Percentiles rank a stretch among this genome's conserved stretches.
These are phyloP conservation scores for Pichia nakasei DNA, from an alignment of 805 yeast species.

Conservation along the genomic window DNA sequence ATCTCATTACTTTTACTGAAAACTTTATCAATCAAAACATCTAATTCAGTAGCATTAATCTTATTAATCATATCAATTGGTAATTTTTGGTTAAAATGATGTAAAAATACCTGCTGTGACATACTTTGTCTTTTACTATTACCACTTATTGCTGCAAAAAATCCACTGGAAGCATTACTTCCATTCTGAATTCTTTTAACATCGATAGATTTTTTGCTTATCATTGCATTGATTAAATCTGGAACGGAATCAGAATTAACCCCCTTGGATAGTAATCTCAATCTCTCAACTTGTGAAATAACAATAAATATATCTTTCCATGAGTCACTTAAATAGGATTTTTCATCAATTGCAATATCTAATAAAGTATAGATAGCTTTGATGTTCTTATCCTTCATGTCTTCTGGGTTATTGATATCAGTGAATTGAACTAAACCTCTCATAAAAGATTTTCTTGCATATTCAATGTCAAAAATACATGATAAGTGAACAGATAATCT, in stretches of 20 bases:
- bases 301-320: slow-evolving; percentile 82
- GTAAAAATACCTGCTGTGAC: slow-evolving; percentile 59
- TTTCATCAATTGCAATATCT: slow-evolving; percentile 71
- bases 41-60: slow-evolving; percentile 58
- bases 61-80: slow-evolving; percentile 47
- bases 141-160: slow-evolving; percentile 43
- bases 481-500: slow-evolving; percentile 75
- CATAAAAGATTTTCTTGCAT: slow-evolving; percentile 82
- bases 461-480: slow-evolving; percentile 71
- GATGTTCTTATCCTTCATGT: slow-evolving; percentile 70
- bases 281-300: slow-evolving; percentile 84
- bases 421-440: slow-evolving; percentile 86
- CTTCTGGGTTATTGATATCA: slow-evolving; percentile 68
- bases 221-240: slow-evolving; percentile 69
- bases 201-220: slow-evolving; percentile 41
- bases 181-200: slow-evolving; percentile 16
- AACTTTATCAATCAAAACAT: slow-evolving; percentile 76
- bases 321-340: slow-evolving; percentile 60
- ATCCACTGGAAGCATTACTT: slow-evolving; percentile 18
- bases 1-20: slow-evolving; percentile 75
- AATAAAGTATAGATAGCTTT: slow-evolving; percentile 69
- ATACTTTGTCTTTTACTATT: slow-evolving; percentile 39
- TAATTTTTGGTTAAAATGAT: slow-evolving; percentile 63
- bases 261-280: slow-evolving; percentile 82
- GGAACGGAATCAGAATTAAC: slow-evolving; percentile 78